Evolutionary conservation across 305 asterid species (phyloP), one percentile per base, ranked within the genome.

Genomic region (Fraxinus baroniana): DNA sequence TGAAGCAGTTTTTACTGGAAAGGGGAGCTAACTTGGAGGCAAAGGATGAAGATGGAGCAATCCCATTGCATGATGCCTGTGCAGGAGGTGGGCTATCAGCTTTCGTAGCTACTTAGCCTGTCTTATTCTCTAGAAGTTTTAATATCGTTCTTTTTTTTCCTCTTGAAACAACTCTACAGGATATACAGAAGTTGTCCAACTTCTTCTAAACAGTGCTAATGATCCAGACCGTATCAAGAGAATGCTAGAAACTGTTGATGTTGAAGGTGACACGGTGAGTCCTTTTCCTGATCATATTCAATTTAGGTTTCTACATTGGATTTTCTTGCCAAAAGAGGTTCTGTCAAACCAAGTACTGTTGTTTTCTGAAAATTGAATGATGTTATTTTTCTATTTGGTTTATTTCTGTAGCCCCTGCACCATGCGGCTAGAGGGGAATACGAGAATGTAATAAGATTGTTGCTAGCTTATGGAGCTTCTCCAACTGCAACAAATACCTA

Each of bases 51-150:
- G 98, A 94, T 82, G 97, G 97, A 36, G 99, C 93, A 76, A 89
- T 94, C 78, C 98, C 99, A 2, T 88, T 96, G 92, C 99, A 96
- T 81, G 98, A 96, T 88, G 98, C 99, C 75, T 92, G 97, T 89
- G 99, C 99, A 30, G 99, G 99, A 88, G 98, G 98, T 94, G 52
- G 10, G 62, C 64, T 66, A 18, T 77, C 17, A 28, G 24, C 75
- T 80, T 57, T 33, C 17, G 12, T 15, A 0, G 24, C 9, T 33
- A 24, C 15, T 71, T 10, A 7, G 44, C 5, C 76, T 8, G 5
- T 18, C 60, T 30, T 79, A 39, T 81, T 76, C 46, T 78, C 55
- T 46, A 24, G 18, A 12, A 17, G 62, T 22, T 66, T 83, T 6
- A 46, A 46, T 46, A 20, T 75, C 12, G 10, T 36, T 37, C 57